Evolutionary conservation across 805 yeast genomes (phyloP).

Genomic region (Kodamaea neixiangensis): DNA sequence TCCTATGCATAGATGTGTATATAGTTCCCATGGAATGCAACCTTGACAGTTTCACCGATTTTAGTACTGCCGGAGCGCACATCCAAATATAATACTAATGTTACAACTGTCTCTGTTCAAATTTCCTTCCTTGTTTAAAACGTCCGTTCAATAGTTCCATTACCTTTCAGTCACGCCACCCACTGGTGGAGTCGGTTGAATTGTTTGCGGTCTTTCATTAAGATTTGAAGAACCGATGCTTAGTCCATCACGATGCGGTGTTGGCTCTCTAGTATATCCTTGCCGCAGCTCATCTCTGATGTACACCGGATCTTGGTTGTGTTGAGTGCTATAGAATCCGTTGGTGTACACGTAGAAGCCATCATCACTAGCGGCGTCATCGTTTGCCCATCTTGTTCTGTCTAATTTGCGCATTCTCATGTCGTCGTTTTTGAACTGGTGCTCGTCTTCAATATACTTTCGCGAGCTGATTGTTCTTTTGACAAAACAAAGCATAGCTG

Average conservation of each 20-base stretch:
- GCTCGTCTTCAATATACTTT: conserved; percentile 36
- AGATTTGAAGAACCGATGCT: conserved; percentile 1
- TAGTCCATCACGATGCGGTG: neutral
- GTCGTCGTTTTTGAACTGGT: conserved; percentile 33
- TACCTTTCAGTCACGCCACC: neutral
- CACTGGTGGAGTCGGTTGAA: neutral
- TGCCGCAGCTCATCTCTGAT: conserved; percentile 1
- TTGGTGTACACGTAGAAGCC: conserved; percentile 46
- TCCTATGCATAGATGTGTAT: neutral
- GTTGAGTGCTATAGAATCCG: conserved; percentile 33
- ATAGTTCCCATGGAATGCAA: neutral
- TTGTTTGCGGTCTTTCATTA: neutral
- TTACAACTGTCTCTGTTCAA: neutral
- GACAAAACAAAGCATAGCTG: conserved; percentile 69
- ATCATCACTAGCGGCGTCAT: conserved; percentile 38
- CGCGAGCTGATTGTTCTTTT: conserved; percentile 65
- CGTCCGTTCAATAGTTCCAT: neutral
- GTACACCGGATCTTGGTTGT: conserved; percentile 9
- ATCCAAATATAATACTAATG: neutral
- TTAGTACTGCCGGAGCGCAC: neutral
- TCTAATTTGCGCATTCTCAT: conserved; percentile 28
- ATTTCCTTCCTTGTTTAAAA: neutral
- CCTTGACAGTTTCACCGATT: neutral
- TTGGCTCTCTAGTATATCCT: neutral
- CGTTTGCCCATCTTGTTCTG: conserved; percentile 12